Base-by-base conservation (phyloP, 371 early-diverging fungal genomes). In the Actinomucor elegans region DNA sequence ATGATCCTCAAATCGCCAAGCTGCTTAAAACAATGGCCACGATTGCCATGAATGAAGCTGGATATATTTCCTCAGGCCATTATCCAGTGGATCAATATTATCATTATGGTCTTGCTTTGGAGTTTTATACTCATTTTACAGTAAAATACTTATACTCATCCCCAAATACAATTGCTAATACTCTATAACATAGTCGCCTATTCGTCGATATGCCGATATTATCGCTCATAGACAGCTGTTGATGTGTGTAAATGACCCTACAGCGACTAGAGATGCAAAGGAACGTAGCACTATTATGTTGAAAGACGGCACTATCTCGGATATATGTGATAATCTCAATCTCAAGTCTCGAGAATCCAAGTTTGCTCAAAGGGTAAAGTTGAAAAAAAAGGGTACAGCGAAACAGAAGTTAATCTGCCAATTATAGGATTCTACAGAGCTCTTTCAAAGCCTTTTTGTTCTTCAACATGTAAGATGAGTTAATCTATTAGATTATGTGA, bases 171-270 rank as follows among this genome's bases (percentile, higher is more conserved):
- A 14, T 27, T 27, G 26, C 3, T 15, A 12, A 9, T 38, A 8
- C 4, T 5, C 7, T 14, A 24, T n/a, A 18, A 15, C 37, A 3
- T 52, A 85, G 65, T 98, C 98, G 1, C 99, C 99, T 5, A 99
- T 99, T 59, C 90, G 99, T 55, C 81, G 99, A 57, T 99, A 99
- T 74, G 95, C 99, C 35, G 99, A 99, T 79, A 64, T 99, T 27
- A 69, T 99, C 17, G 99, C 98, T 1, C 99, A 99, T 59, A 81
- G 99, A 20, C 89, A 88, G 57, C 53, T 93, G 7, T 51, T 85
- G 23, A 70, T 70, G 12, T 79, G 84, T 23, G 56, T 89, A 0
- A 43, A 45, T 10, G 63, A 68, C 50, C 33, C 42, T 1, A 56
- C 46, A 6, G 67, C 71, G 0, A 20, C 57, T 2, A 47, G 38